Conservation (phyloP, 202 grass and related monocot genomes). For the Zizania palustris region DNA sequence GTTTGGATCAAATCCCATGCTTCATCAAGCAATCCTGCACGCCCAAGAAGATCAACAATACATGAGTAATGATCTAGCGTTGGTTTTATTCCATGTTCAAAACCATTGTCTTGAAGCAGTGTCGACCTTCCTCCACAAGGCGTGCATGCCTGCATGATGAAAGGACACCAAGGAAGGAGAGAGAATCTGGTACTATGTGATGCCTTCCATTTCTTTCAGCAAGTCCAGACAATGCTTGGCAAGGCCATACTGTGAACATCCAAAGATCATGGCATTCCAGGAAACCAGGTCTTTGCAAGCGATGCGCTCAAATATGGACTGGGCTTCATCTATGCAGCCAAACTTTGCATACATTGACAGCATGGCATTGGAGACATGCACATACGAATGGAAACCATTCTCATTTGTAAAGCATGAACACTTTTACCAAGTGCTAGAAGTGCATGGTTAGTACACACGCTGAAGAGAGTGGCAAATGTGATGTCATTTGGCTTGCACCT, state of each 20-base stretch:
- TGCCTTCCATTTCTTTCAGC: conserved; percentile 59
- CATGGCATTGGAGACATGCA: conserved; percentile 63
- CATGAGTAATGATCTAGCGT: conserved; percentile 71
- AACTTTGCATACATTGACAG: conserved; percentile 81
- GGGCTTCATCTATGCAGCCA: conserved; percentile 56
- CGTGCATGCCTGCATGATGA: conserved; percentile 65
- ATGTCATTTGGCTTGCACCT: conserved; percentile 66
- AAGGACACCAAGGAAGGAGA: conserved; percentile 65
- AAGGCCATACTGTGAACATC: conserved; percentile 72
- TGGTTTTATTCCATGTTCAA: conserved; percentile 48
- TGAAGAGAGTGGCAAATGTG: conserved; percentile 67
- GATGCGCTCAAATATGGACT: conserved; percentile 48
- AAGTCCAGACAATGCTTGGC: conserved; percentile 49
- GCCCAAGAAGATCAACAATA: conserved; percentile 63
- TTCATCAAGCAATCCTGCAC: conserved; percentile 62
- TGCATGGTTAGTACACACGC: conserved; percentile 54
- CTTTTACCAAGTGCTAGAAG: conserved; percentile 64
- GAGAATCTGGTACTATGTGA: conserved; percentile 47
- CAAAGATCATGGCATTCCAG: conserved; percentile 81
- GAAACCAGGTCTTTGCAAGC: conserved; percentile 58
- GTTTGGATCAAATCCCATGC: conserved; percentile 59
- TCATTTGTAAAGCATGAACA: conserved; percentile 59
- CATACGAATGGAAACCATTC: conserved; percentile 56
- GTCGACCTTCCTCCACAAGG: conserved; percentile 50
- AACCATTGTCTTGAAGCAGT: conserved; percentile 56